Conservation (phyloP, 352 stramenopile species). For the Phytophthora pisi region DNA sequence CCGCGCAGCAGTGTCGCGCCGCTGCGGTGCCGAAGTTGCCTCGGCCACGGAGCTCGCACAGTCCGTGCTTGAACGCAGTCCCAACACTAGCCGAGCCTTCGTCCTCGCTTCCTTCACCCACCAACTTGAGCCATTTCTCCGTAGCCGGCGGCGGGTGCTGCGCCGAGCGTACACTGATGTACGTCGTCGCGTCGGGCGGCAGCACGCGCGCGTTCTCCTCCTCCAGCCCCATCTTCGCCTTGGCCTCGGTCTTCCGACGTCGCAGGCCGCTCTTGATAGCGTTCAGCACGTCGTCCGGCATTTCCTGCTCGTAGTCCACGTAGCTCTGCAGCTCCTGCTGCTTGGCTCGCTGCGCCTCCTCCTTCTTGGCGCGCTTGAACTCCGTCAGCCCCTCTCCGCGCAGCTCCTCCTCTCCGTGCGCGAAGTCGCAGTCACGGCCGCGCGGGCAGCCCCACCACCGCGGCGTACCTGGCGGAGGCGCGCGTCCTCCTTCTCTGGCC, state of each 20-base stretch:
- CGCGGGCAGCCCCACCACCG: conserved; percentile 86
- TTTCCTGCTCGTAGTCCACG: conserved; percentile 73
- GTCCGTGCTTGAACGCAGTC: conserved; percentile 64
- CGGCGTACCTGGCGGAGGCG: conserved; percentile 53
- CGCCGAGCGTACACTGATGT: conserved; percentile 36
- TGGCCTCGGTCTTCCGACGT: conserved; percentile 44
- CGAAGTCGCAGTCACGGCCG: conserved; percentile 83
- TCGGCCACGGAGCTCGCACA: conserved; percentile 74
- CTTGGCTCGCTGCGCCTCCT: conserved; percentile 57
- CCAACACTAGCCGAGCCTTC: conserved; percentile 28
- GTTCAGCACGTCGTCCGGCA: conserved; percentile 68
- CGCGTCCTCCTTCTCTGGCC: conserved; percentile 51
- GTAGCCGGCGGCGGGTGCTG: conserved; percentile 27
- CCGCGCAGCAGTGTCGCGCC: conserved; percentile 42
- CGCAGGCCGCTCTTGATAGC: conserved; percentile 71
- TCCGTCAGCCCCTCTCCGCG: conserved; percentile 67
- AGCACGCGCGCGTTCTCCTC: conserved; percentile 25
- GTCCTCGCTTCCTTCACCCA: conserved; percentile 37
- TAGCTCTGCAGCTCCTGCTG: conserved; percentile 73
- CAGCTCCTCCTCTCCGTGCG: conserved; percentile 81
- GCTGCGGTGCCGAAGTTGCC: conserved; percentile 84
- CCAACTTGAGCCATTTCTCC: conserved; percentile 49
- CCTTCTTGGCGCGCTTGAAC: conserved; percentile 74
- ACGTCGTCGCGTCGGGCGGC: conserved; percentile 37
- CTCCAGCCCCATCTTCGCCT: conserved; percentile 29